Evolutionary conservation across 2,329 filamentous ascomycete species (phyloP), one percentile per base, ranked within the genome.

Genomic region (Penicillium glabrum): DNA sequence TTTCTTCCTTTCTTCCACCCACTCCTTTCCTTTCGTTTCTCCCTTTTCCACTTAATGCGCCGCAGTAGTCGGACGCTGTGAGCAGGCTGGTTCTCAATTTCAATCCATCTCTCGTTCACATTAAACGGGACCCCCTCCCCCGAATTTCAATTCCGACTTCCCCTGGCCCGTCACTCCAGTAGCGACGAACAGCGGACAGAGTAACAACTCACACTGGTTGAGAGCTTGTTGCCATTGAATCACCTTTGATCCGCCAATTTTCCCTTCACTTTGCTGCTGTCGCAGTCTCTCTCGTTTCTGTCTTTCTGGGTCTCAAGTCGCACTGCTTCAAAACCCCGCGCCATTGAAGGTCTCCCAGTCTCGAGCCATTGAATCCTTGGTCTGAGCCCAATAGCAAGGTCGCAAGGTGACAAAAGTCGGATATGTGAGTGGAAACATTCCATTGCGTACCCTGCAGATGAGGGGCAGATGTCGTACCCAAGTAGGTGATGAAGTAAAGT

Each of bases 1-100:
- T 58, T 45, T 56, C 46, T 59, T 56, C 53, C 51, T 48, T 53
- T 60, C 53, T 54, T 45, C 60, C 57, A 46, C 61, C 52, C 55
- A 53, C 53, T 58, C 54, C 53, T 55, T 53, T 58, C 56, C 60
- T 53, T 64, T 61, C 56, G 52, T 56, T 57, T 54, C 53, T 54
- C 53, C 46, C 61, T 60, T 57, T 56, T 67, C 58, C 16, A 39
- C 67, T 68, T 59, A 61, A 69, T 64, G 69, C 68, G 68, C 70
- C 71, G 71, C 70, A 57, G 63, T 59, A 67, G 69, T 63, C 65
- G 70, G 71, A 72, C 65, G 67, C 67, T 68, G 70, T 71, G 70
- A 74, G 69, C 72, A 70, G 69, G 69, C 62, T 59, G 56, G 64
- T 71, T 69, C 58, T 51, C 58, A 61, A 64, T 61, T 60, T 57